Base-by-base conservation (phyloP, 2,329 filamentous ascomycete genomes). In the Clonostachys chloroleuca region DNA sequence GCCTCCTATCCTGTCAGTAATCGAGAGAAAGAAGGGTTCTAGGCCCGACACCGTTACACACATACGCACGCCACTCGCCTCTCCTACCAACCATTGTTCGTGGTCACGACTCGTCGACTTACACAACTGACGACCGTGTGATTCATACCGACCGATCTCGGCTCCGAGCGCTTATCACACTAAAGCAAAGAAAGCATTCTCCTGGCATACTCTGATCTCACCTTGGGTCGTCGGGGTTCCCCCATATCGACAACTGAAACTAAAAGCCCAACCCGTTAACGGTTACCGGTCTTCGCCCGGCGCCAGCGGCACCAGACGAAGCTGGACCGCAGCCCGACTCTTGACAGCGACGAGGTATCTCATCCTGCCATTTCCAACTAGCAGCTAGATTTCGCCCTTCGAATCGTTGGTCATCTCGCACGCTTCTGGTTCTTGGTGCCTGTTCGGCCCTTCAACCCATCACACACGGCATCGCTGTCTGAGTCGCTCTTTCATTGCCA, bases 211-310 rank as follows among this genome's bases (percentile, higher is more conserved):
- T n/a, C 13, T 20, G 30, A 42, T 8, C 13, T 20, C 42, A 44
- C 49, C 56, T 55, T 59, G 56, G 51, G 58, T 60, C 54, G 46
- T 55, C 55, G 53, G 52, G 59, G 51, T 48, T 48, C 48, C 50
- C 48, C 54, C 55, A 46, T 41, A 43, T 47, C 50, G 52, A 56
- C 55, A 52, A 34, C 18, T 41, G 48, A 37, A 40, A 33, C 17
- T 7, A 12, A 14, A 9, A 44, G 33, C 20, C 12, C 12, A 16
- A 34, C 20, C 42, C 34, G 8, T 13, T 33, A 33, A 16, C 13
- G n/a, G 42, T 16, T 42, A 16, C 37, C 36, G 47, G 42, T 48
- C 20, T 51, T 34, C 30, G 12, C 41, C 33, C 43, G 44, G 30
- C 42, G 34, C 42, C 40, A 20, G 8, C 9, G 8, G 24, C 24